Percentiles rank a stretch among this genome's conserved stretches.
Evolutionary conservation across 306 rosid genomes (phyloP).

Genomic region (Pterocarpus macrocarpus): DNA sequence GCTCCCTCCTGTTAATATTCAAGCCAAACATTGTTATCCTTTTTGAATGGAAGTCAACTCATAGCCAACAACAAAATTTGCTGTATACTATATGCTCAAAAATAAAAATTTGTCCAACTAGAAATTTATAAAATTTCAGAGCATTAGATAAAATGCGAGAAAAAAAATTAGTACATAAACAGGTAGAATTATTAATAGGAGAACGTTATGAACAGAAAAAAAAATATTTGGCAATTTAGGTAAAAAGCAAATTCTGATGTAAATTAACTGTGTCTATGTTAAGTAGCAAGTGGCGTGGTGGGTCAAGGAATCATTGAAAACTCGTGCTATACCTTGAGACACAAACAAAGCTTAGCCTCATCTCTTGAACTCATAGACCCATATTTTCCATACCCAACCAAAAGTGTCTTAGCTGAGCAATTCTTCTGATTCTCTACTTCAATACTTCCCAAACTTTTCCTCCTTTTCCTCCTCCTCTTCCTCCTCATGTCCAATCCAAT

Average conservation of each 20-base stretch:
- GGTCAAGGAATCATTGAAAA: conserved; percentile 2
- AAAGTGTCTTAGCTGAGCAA: conserved; percentile 28
- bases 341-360: conserved; percentile 71
- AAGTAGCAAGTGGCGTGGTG: neutral
- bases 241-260: conserved; percentile 3
- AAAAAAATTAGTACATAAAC: neutral
- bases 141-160: neutral
- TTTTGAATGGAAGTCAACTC: neutral
- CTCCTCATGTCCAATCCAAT: conserved; percentile 58
- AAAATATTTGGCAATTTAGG: neutral
- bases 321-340: conserved; percentile 62
- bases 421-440: conserved; percentile 43
- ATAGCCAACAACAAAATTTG: neutral
- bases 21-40: neutral
- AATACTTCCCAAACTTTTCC: conserved; percentile 50
- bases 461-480: conserved; percentile 63
- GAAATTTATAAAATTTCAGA: neutral
- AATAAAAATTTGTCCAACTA: neutral
- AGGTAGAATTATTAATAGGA: neutral
- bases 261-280: neutral
- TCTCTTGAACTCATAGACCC: conserved; percentile 61
- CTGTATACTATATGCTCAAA: neutral
- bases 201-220: conserved; percentile 4
- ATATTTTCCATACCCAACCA: conserved; percentile 53
- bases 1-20: conserved; percentile 68